These are phyloP conservation scores for Aspergillus conjunctus DNA, from an alignment of 495 filamentous ascomycete species.

Conservation along the genomic window DNA sequence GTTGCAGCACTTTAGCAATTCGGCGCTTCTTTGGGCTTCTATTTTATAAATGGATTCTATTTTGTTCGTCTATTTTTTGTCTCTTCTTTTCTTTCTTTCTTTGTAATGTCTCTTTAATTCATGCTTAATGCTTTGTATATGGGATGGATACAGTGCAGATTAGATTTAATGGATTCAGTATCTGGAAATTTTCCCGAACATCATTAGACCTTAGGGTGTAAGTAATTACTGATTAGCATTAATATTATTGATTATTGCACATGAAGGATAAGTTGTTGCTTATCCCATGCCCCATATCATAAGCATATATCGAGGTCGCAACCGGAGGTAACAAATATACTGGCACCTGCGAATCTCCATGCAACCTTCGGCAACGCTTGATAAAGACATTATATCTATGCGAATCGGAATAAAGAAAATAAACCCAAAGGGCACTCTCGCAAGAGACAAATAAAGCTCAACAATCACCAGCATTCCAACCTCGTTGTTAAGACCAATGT, in stretches of 20 bases:
- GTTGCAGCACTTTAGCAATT: constrained; percentile 15
- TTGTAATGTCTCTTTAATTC: not conserved
- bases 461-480: not conserved
- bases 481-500: too few species aligned
- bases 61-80: constrained; percentile 1
- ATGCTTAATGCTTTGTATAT: constrained; percentile 8
- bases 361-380: not conserved
- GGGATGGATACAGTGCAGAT: constrained; percentile 7
- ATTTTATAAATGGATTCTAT: not conserved
- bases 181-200: too few species aligned
- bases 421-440: not conserved
- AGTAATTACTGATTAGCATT: too few species aligned
- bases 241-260: too few species aligned
- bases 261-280: too few species aligned
- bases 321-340: too few species aligned
- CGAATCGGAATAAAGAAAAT: not conserved
- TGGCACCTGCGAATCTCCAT: not conserved
- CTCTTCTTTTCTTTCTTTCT: constrained; percentile 2
- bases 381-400: not conserved
- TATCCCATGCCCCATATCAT: not conserved
- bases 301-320: not conserved
- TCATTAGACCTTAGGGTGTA: too few species aligned
- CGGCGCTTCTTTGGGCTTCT: constrained; percentile 7
- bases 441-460: not conserved
- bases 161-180: not conserved